Evolutionary conservation across 306 rosid genomes (phyloP).

Genomic region (Datisca glomerata): DNA sequence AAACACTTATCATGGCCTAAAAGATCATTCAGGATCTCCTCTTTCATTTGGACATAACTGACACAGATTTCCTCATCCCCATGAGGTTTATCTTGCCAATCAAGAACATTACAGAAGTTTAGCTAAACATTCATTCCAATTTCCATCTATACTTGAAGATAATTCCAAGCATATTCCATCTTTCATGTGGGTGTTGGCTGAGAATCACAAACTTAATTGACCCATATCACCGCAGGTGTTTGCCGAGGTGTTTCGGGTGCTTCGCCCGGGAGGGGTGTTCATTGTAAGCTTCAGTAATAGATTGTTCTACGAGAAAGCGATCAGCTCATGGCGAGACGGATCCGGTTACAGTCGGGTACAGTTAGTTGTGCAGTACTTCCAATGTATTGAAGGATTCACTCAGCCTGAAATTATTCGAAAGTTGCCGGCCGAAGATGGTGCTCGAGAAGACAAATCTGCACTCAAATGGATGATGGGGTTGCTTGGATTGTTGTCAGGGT

Average conservation of each 20-base stretch:
- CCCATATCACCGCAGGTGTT: slow-evolving; percentile 37
- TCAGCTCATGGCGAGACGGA: slow-evolving; percentile 71
- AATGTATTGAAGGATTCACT: slow-evolving; percentile 69
- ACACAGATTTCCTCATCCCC: no score
- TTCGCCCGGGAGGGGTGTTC: slow-evolving; percentile 80
- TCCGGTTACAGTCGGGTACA: slow-evolving; percentile 53
- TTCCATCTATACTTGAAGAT: no score
- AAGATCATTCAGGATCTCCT: no score
- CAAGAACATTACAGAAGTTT: no score
- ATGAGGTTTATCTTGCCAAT: no score
- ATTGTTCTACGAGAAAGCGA: slow-evolving; percentile 82
- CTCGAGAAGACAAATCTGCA: slow-evolving; percentile 30
- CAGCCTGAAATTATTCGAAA: slow-evolving; percentile 52
- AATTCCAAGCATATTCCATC: no score
- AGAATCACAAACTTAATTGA: not conserved
- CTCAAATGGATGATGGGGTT: slow-evolving; percentile 35
- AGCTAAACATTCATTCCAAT: no score
- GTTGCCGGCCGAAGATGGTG: slow-evolving; percentile 24
- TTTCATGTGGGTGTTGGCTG: no score
- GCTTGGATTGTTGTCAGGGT: slow-evolving; percentile 45
- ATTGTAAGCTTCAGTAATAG: slow-evolving; percentile 81
- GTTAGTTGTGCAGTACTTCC: slow-evolving; percentile 74
- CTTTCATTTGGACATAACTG: no score
- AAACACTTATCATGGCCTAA: no score
- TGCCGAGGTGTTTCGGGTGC: slow-evolving; percentile 61